Evolutionary conservation across 2,329 filamentous ascomycete genomes (phyloP).

Genomic region (Botryotinia convoluta): DNA sequence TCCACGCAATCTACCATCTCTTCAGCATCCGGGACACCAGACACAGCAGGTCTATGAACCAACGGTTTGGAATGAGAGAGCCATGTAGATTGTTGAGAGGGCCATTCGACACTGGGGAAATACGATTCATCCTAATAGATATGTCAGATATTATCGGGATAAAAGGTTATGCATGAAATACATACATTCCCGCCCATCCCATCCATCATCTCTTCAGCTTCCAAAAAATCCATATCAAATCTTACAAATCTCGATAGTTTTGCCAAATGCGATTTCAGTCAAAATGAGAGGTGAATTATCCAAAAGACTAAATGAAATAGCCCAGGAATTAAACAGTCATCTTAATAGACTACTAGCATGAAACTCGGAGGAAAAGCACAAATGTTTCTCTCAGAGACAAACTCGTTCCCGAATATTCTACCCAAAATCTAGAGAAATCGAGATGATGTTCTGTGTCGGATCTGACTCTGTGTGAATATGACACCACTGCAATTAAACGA

Average conservation of each 20-base stretch:
- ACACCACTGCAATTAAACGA: too few relatives aligned
- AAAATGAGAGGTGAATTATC: not conserved
- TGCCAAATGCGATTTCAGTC: not conserved
- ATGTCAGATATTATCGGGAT: not conserved
- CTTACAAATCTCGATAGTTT: not conserved
- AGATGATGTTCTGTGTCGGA: too few relatives aligned
- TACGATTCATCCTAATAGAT: not conserved
- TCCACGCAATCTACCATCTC: not conserved
- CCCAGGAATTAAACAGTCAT: not conserved
- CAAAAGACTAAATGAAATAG: not conserved
- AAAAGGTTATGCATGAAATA: too few relatives aligned
- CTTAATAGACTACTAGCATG: too few relatives aligned
- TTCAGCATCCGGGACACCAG: not conserved
- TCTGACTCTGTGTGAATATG: too few relatives aligned
- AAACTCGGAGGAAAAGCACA: too few relatives aligned
- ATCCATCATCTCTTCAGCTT: not conserved
- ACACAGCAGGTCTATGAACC: not conserved
- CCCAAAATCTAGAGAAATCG: too few relatives aligned
- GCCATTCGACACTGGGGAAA: not conserved
- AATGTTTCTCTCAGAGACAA: too few relatives aligned
- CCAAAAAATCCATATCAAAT: not conserved
- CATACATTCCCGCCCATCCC: not conserved
- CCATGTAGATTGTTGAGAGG: not conserved
- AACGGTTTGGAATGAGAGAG: not conserved
- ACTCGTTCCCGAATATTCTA: too few relatives aligned